Base-by-base conservation (phyloP, 805 yeast species). In the Lachancea fermentati region DNA sequence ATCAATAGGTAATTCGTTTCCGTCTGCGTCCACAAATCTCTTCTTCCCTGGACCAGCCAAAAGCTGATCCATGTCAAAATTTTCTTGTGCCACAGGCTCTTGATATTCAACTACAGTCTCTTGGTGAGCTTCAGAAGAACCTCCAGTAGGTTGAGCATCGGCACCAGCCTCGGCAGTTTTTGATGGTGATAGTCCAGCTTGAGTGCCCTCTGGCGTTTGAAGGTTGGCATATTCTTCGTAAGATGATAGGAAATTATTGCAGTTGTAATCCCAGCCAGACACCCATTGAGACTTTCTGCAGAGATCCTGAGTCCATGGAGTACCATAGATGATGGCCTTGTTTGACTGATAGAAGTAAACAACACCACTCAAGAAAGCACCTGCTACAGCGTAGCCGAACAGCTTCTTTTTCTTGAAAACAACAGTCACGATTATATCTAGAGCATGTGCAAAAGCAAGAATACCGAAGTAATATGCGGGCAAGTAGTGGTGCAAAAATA, bases 401-500 rank as follows among this genome's bases (percentile, higher is more conserved):
- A 57, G 50, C 50, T 69, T 75, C 48, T 67, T 73, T 34, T 60
- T 65, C 18, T 61, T 58, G 45, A 69, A 62, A 25, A 69, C 53
- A 51, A 71, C 74, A 14, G 63, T 53, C n/a, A 67, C 72, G 25
- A 75, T 48, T 40, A 78, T 62, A 48, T 81, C 85, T 35, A 79
- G 64, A 40, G 73, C 67, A 46, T 83, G 89, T n/a, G 84, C 85
- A 37, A 86, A 67, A 2, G 82, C 85, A 48, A 86, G 69, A 39
- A 85, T 70, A 34, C 87, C 93, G 64, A 93, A 93, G 67, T 87
- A 93, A 39, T 86, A 75, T 2, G 97, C 86, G 42, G 96, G 97
- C 50, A 93, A 67, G 63, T 91, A 91, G 64, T 89, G 97, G 63
- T 89, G 97, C 59, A 89, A 69, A 69, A 91, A 89, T 65, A 89